Conservation (phyloP, 1,139 yeast species). For the Candida dubliniensis region DNA sequence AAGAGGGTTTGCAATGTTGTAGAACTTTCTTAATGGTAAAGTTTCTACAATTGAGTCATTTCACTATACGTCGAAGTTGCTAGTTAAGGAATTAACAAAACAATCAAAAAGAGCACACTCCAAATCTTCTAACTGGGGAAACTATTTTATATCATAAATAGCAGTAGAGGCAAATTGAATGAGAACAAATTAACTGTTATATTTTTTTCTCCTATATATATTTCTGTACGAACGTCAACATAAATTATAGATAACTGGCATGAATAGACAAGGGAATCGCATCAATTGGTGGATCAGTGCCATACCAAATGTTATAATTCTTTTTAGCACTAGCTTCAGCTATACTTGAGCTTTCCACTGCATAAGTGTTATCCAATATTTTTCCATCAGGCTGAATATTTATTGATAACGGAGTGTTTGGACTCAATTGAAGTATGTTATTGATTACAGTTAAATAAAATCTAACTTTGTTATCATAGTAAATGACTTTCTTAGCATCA, state of each 20-base stretch:
- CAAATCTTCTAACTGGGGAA: too few species aligned
- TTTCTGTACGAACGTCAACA: background rate
- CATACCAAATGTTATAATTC: conserved; percentile 2
- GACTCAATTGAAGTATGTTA: conserved; percentile 5
- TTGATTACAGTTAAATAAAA: conserved; percentile 2
- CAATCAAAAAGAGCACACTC: too few species aligned
- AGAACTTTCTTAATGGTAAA: too few species aligned
- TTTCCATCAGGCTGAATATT: background rate
- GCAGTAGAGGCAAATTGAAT: too few species aligned
- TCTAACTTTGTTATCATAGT: conserved; percentile 4
- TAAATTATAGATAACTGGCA: background rate
- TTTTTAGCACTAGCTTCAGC: background rate
- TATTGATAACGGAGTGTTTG: conserved; percentile 2
- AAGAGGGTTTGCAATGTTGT: too few species aligned
- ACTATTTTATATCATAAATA: too few species aligned
- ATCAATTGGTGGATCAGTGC: conserved; percentile 3
- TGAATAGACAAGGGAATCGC: conserved; percentile 3
- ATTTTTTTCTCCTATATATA: too few species aligned
- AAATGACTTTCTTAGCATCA: conserved; percentile 1
- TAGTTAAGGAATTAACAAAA: too few species aligned
- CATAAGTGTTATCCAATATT: conserved; percentile 1
- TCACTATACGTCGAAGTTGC: too few species aligned
- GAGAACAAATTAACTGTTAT: too few species aligned
- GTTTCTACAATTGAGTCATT: too few species aligned
- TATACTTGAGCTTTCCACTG: background rate